These are phyloP conservation scores for Pilaira anomala DNA, from an alignment of 192 early-diverging fungal species.

Conservation along the genomic window DNA sequence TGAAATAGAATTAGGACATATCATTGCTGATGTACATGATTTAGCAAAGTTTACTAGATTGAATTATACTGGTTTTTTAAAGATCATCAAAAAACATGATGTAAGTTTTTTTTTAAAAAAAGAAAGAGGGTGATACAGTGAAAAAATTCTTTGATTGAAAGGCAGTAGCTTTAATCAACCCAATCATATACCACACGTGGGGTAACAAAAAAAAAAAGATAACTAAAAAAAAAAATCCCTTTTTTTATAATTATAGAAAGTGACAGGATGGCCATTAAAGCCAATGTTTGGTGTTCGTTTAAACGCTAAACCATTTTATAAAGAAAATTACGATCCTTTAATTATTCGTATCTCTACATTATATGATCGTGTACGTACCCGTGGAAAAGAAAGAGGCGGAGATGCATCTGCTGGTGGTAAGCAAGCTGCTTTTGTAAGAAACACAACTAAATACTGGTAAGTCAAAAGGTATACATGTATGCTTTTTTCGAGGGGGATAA, in stretches of 20 bases:
- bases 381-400: constrained; percentile 63
- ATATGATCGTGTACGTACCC: constrained; percentile 76
- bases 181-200: constrained; percentile 32
- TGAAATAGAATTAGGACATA: constrained; percentile 68
- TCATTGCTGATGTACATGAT: constrained; percentile 81
- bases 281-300: constrained; percentile 77
- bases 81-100: constrained; percentile 99
- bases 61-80: constrained; percentile 83
- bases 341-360: constrained; percentile 84
- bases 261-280: constrained; percentile 81
- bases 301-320: constrained; percentile 81
- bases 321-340: constrained; percentile 85
- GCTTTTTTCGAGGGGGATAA: no score
- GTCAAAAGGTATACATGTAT: background rate
- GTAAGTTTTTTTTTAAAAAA: constrained; percentile 34
- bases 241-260: constrained; percentile 57
- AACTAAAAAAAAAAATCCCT: background rate
- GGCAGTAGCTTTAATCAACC: background rate
- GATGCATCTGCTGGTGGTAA: constrained; percentile 52
- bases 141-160: background rate
- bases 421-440: constrained; percentile 81
- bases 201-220: background rate
- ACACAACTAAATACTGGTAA: constrained; percentile 96
- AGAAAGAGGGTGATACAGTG: background rate
- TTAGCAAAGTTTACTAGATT: constrained; percentile 79